Percentiles rank a stretch among this genome's conserved stretches.
phyloP scores from a whole-genome alignment of 331 rosid species.

The Malus hybrid region DNA sequence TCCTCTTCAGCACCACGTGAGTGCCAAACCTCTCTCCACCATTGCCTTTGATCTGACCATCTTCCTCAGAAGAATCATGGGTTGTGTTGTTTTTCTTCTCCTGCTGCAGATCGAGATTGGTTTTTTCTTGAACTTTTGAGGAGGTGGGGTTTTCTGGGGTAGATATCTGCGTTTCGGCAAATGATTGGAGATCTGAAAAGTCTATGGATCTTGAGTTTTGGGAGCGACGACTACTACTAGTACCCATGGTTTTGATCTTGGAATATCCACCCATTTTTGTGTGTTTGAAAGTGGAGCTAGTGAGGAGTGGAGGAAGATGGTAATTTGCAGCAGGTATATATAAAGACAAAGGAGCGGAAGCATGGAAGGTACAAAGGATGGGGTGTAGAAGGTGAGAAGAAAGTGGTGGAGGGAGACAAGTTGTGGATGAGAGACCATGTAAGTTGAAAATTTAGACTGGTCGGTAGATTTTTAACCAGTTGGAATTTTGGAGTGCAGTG shows the following conservation, averaged over 20 bases:
- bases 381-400: background rate
- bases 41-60: background rate
- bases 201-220: constrained; percentile 56
- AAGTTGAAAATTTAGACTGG: background rate
- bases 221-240: background rate
- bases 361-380: background rate
- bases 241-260: constrained; percentile 26
- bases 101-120: background rate
- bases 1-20: constrained; percentile 27
- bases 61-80: background rate
- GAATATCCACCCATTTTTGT: constrained; percentile 36
- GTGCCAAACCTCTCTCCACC: background rate
- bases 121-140: background rate
- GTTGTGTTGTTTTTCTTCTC: background rate
- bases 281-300: background rate
- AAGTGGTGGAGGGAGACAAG: background rate
- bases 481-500: too few relatives aligned
- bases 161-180: constrained; percentile 20
- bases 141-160: background rate
- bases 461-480: too few relatives aligned
- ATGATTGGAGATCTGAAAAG: constrained; percentile 32
- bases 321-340: background rate
- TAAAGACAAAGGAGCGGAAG: background rate
- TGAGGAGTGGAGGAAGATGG: background rate
- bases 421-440: background rate